Percentiles rank a stretch among this genome's conserved stretches.
phyloP scores from a whole-genome alignment of 768 basidiomycete species.

The Mrakia gelida region DNA sequence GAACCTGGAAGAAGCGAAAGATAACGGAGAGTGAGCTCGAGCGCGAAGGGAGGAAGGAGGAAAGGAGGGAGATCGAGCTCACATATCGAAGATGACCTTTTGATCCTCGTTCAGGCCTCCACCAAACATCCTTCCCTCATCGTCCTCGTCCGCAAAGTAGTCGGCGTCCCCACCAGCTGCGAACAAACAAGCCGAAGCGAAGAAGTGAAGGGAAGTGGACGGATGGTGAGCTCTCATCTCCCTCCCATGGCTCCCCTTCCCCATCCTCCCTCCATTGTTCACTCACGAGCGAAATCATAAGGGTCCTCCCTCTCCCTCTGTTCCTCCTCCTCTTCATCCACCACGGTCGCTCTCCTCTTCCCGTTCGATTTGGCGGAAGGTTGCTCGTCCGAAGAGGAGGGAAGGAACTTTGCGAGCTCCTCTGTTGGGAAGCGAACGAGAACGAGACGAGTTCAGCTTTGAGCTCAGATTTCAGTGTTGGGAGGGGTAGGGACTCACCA shows the following conservation, averaged over 20 bases:
- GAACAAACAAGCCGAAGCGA: slow-evolving; percentile 49
- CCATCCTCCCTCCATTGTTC: background rate
- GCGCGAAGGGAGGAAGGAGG: too few relatives aligned
- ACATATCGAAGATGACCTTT: slow-evolving; percentile 84
- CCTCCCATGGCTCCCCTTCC: background rate
- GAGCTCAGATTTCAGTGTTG: slow-evolving; percentile 31
- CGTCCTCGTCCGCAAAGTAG: slow-evolving; percentile 76
- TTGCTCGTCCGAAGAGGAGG: slow-evolving; percentile 49
- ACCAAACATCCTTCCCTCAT: slow-evolving; percentile 87
- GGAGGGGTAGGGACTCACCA: slow-evolving; percentile 29
- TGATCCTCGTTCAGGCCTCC: slow-evolving; percentile 89
- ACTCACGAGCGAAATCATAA: slow-evolving; percentile 29
- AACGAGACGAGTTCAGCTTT: slow-evolving; percentile 1
- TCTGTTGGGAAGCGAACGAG: slow-evolving; percentile 35
- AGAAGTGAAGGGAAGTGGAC: background rate
- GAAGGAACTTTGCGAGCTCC: slow-evolving; percentile 37
- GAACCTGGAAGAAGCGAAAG: slow-evolving; percentile 49
- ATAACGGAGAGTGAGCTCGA: background rate
- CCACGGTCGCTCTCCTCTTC: slow-evolving; percentile 25
- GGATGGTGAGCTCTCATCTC: slow-evolving; percentile 14
- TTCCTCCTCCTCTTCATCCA: slow-evolving; percentile 30
- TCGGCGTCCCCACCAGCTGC: slow-evolving; percentile 81
- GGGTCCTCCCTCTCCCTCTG: slow-evolving; percentile 13
- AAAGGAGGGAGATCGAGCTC: background rate
- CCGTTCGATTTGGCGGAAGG: slow-evolving; percentile 33